A percentile compares a stretch with the other conserved stretches of the same genome.
These are phyloP conservation scores for Immersiella caudata DNA, from an alignment of 495 filamentous ascomycete genomes.

Conservation along the genomic window DNA sequence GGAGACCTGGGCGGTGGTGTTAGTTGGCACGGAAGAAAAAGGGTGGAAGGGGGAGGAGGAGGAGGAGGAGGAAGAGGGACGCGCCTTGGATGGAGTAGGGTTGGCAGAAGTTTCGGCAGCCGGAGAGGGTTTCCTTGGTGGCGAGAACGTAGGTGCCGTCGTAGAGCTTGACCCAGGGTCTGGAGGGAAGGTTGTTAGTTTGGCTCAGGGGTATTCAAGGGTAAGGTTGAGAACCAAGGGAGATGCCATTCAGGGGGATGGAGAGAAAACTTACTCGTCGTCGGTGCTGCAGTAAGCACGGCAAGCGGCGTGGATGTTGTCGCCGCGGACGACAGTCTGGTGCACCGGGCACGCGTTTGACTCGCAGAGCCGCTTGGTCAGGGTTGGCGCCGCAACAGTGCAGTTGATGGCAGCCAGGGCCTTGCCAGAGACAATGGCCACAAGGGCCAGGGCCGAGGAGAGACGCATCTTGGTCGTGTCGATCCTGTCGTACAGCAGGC, in stretches of 20 bases:
- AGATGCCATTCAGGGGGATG: neutral
- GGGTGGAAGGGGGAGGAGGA: too few species aligned
- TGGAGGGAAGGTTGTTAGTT: neutral
- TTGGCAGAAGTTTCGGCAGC: constrained; percentile 18
- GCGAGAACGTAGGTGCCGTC: constrained; percentile 18
- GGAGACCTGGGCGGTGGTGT: constrained; percentile 5
- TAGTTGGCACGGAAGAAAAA: too few species aligned
- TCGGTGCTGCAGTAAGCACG: constrained; percentile 22
- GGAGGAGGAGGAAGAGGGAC: neutral
- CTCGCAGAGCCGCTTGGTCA: constrained; percentile 23
- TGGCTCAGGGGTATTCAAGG: neutral
- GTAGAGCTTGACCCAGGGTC: constrained; percentile 19
- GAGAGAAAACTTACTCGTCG: constrained; percentile 18
- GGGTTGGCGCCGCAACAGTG: constrained; percentile 13
- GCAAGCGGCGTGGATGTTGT: constrained; percentile 16
- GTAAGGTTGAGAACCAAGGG: neutral
- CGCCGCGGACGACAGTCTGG: constrained; percentile 5
- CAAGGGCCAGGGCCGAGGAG: neutral
- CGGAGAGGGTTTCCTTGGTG: constrained; percentile 7
- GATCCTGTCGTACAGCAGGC: constrained; percentile 4
- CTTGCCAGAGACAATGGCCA: neutral
- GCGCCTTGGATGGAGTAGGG: neutral
- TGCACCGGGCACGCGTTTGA: constrained; percentile 13
- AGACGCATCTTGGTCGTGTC: constrained; percentile 5
- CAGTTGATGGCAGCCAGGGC: constrained; percentile 18